Evolutionary conservation across 2,329 filamentous ascomycete species (phyloP), one percentile per base, ranked within the genome.

Genomic region (Dendrostoma leiphaemia): DNA sequence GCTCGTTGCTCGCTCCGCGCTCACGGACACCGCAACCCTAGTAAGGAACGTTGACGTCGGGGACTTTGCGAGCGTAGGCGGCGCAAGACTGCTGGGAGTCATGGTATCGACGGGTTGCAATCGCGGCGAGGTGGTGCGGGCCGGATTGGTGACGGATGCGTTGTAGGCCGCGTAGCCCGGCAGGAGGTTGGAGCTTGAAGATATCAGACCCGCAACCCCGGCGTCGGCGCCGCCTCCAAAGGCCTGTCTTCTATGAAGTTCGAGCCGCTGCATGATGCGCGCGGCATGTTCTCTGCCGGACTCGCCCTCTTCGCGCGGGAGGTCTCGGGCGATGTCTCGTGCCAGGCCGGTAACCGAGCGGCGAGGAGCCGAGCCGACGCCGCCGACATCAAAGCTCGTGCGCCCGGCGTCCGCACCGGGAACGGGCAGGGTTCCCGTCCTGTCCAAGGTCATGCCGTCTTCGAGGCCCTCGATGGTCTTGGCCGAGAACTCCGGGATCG

Each of bases 201-300:
- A 91, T 59, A 96, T 91, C 48, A 96, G 77, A 68, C 89, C 89
- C 32, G 90, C 90, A 62, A 96, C 92, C 26, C 91, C 91, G 19
- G 82, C 79, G 12, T 79, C 69, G 34, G 68, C 65, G 23, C 70
- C 73, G 19, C 72, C 68, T 28, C 79, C 77, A 57, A 86, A 82
- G 6, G 85, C 83, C 34, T 86, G 79, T 67, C 93, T 95, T 60
- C 93, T 85, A 69, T 95, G 90, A 54, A 96, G 78, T 69, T 97
- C 93, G 41, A 97, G 80, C 70, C 91, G 96, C 68, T 95, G 90
- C 68, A 97, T 97, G 59, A 97, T 91, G 57, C 92, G 85, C 19
- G 90, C 84, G 8, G 90, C 89, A 68, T 94, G 91, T 57, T 95
- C 91, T 58, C 89, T 82, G 54, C 86, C 82, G 59, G 84, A 85